Conservation (phyloP, 306 rosid genomes). For the Elaeagnus macrophylla region DNA sequence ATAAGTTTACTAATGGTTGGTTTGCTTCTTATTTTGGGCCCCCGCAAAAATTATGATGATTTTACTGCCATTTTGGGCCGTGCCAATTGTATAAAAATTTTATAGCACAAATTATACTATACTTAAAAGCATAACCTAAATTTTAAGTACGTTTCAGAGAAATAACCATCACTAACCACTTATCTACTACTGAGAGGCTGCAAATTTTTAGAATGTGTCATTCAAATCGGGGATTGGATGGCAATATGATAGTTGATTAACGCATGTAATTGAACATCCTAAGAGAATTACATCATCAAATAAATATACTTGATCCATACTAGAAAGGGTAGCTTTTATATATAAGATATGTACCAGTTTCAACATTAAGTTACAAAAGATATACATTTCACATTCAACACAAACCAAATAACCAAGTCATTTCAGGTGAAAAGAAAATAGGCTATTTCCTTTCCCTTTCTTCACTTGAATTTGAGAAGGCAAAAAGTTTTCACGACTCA, state of each 20-base stretch:
- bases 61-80: too few species aligned
- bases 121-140: too few species aligned
- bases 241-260: neutral
- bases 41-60: too few species aligned
- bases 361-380: constrained; percentile 57
- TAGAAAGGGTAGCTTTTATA: constrained; percentile 37
- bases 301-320: constrained; percentile 19
- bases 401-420: constrained; percentile 51
- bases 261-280: neutral
- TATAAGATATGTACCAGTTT: constrained; percentile 40
- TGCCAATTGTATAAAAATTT: too few species aligned
- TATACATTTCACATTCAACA: constrained; percentile 64
- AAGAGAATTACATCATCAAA: neutral
- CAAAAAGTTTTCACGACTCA: constrained; percentile 38
- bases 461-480: constrained; percentile 33
- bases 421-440: constrained; percentile 39
- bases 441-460: constrained; percentile 36
- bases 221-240: too few species aligned
- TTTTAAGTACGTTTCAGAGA: too few species aligned
- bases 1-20: too few species aligned
- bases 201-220: too few species aligned
- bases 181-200: too few species aligned
- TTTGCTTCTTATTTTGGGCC: too few species aligned
- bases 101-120: too few species aligned
- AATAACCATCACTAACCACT: too few species aligned